Evolutionary conservation across 2,329 filamentous ascomycete genomes (phyloP).

Genomic region (Colletotrichum agaves): DNA sequence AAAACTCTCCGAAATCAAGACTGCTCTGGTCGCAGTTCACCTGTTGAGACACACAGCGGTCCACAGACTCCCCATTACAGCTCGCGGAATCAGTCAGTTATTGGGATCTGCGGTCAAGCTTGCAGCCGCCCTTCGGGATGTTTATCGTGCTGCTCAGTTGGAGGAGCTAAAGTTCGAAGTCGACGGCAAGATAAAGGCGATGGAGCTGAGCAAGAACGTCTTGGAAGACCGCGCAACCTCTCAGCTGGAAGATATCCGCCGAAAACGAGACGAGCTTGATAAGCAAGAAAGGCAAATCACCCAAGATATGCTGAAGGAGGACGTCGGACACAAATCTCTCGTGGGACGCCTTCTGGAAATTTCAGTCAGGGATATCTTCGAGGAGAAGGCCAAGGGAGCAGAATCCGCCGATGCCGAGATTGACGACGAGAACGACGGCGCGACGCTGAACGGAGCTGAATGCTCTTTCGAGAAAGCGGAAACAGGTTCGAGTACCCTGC

Average conservation of each 20-base stretch:
- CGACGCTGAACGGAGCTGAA: too few species aligned
- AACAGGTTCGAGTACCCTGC: too few species aligned
- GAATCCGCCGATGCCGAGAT: too few species aligned
- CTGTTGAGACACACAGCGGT: conserved; percentile 47
- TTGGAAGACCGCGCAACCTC: conserved; percentile 43
- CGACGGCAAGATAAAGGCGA: conserved; percentile 44
- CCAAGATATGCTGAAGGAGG: conserved; percentile 43
- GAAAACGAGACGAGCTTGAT: conserved; percentile 49
- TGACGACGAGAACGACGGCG: too few species aligned
- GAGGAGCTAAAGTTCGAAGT: conserved; percentile 44
- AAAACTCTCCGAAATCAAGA: too few species aligned
- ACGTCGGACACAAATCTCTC: conserved; percentile 44
- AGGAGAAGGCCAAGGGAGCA: background rate
- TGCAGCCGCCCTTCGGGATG: conserved; percentile 44
- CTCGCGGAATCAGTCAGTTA: conserved; percentile 43
- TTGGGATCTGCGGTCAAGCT: conserved; percentile 44
- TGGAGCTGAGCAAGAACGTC: conserved; percentile 48
- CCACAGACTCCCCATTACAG: conserved; percentile 44
- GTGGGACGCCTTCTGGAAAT: conserved; percentile 46
- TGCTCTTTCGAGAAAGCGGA: too few species aligned
- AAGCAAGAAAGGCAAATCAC: conserved; percentile 45
- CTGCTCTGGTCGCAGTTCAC: background rate
- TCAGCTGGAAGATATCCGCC: conserved; percentile 46
- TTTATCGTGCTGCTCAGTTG: conserved; percentile 42
- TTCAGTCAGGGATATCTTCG: conserved; percentile 38